Evolutionary conservation across 2,329 filamentous ascomycete species (phyloP), one percentile per base, ranked within the genome.

Genomic region (Phaeosphaeriaceae sp.): DNA sequence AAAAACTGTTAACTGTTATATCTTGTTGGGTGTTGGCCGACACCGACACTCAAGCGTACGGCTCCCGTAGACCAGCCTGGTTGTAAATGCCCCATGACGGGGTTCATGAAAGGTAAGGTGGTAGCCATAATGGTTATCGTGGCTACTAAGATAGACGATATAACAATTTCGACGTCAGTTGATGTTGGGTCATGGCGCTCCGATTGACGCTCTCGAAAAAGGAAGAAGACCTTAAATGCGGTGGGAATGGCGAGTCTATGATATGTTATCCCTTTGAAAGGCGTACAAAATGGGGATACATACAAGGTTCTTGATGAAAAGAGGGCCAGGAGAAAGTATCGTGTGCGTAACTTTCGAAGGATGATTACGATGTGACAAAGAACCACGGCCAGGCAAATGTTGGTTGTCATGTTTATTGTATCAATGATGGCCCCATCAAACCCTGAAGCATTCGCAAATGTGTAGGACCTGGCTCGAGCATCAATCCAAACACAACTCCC

Each of bases 1-100:
- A 23, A 23, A 23, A 23, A 23, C 21, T 23, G 21, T 23, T 23
- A 23, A 23, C 21, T 23, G 21, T 23, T 23, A 23, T 23, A 23
- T 23, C 21, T 23, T 23, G 21, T 23, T 23, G 21, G 21, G 21
- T 23, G 21, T 23, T 23, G 21, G 21, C 8, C 21, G 21, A 23
- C 21, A 23, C 21, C 21, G 21, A 23, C 41, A 30, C 30, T 35
- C 29, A 43, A 20, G 6, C 15, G 28, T 21, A 43, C 41, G n/a
- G 41, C 29, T 32, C 41, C 41, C 15, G 41, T 43, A 5, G 41
- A 43, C 41, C 41, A 43, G 7, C 41, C 41, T 33, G 41, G 30
- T 18, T 43, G 41, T 43, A 43, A 28, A 34, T 43, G 41, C 26
- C 28, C 26, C 41, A 43, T 43, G 26, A 43, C 41, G 16, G 41